Conservation (phyloP, 106 monocot genomes). For the Acanthochlamys bracteata region DNA sequence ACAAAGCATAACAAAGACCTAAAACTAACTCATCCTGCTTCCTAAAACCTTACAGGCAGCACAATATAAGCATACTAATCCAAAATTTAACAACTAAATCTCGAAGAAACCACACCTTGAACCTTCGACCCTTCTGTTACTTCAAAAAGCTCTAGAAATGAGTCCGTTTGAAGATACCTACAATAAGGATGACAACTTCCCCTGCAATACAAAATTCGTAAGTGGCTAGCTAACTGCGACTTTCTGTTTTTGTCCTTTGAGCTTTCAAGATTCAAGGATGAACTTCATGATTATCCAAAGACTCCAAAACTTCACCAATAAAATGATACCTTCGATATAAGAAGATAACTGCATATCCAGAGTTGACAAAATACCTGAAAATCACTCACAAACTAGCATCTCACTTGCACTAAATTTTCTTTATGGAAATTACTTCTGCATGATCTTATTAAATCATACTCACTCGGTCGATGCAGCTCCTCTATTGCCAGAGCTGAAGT, state of each 20-base stretch:
- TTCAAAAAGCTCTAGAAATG: slow-evolving; percentile 81
- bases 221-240: not conserved
- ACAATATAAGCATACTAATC: no score
- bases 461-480: slow-evolving; percentile 98
- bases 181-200: slow-evolving; percentile 92
- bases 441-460: not conserved
- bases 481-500: slow-evolving; percentile 92
- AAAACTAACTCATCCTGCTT: no score
- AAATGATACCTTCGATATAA: slow-evolving; percentile 53
- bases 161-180: slow-evolving; percentile 73
- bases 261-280: no score
- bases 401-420: no score
- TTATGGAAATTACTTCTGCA: no score
- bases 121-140: slow-evolving; percentile 46
- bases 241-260: not conserved
- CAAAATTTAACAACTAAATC: not conserved
- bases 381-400: not conserved
- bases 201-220: slow-evolving; percentile 28
- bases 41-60: no score
- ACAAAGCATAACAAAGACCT: no score
- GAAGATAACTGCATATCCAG: slow-evolving; percentile 95
- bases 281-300: no score
- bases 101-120: slow-evolving; percentile 41
- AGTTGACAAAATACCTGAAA: slow-evolving; percentile 83
- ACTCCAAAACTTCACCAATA: no score